phyloP scores from a whole-genome alignment of 495 filamentous ascomycete species.

The Xylaria scruposa region DNA sequence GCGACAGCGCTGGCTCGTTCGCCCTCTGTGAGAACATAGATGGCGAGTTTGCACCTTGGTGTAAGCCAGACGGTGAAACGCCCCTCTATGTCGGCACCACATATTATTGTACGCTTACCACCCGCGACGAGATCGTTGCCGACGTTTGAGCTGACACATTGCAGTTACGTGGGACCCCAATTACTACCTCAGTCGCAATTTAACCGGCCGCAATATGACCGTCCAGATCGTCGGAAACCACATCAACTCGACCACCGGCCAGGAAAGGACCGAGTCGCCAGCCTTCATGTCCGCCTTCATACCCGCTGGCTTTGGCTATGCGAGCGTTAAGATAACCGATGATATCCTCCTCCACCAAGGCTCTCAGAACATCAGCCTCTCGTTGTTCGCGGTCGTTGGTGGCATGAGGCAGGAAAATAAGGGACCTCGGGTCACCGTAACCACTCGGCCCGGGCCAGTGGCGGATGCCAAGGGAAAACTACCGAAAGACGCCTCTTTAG shows the following conservation, averaged over 20 bases:
- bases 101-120: conserved; percentile 47
- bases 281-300: conserved; percentile 47
- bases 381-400: conserved; percentile 35
- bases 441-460: conserved; percentile 31
- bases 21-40: conserved; percentile 47
- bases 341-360: conserved; percentile 38
- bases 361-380: conserved; percentile 50
- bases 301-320: conserved; percentile 48
- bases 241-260: conserved; percentile 40
- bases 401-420: conserved; percentile 28
- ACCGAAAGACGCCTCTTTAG: conserved; percentile 38
- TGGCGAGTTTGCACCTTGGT: conserved; percentile 49
- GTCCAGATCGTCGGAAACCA: conserved; percentile 47
- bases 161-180: conserved; percentile 54
- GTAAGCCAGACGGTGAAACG: conserved; percentile 42
- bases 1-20: conserved; percentile 43
- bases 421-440: conserved; percentile 45
- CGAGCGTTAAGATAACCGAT: conserved; percentile 43
- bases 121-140: background rate
- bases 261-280: conserved; percentile 33
- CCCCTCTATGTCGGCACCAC: conserved; percentile 42
- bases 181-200: conserved; percentile 47
- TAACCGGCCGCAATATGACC: conserved; percentile 42
- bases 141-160: conserved; percentile 15
- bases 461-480: conserved; percentile 30